Base-by-base conservation (phyloP, 2,329 filamentous ascomycete species). In the Verruconis gallopava region DNA sequence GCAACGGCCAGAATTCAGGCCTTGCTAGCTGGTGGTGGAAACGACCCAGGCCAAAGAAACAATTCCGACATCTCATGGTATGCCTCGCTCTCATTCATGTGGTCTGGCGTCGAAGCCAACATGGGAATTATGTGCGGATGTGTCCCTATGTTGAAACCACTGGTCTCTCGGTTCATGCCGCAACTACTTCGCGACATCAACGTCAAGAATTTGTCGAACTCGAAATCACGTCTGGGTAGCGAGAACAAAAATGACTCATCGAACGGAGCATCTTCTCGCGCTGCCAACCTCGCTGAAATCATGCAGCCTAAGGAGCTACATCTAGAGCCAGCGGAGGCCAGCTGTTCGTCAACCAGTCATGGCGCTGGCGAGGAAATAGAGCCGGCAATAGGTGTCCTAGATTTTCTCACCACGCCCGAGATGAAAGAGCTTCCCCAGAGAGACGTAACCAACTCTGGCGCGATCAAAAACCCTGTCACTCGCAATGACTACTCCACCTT, bases 21-120 rank as follows among this genome's bases (percentile, higher is more conserved):
- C 49, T 64, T 61, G 4, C 54, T 59, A 36, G 46, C 46, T 4
- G 48, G 53, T 21, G 49, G 43, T 14, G 55, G 50, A 12, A 45
- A 30, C 43, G 53, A 46, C n/a, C 6, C 35, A 14, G 56, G 53
- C 21, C 51, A 55, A 21, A 54, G 65, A 30, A 66, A 63, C 36
- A 53, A 57, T 6, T 64, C 63, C 5, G 72, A 77, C 48, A 72
- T 74, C 46, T 68, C 68, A 28, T 77, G 71, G 78, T 86, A 89
- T 54, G 83, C 84, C 1, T 85, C 84, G 1, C 64, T 86, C 4
- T 84, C 85, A 0, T 80, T 93, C 55, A 89, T 94, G 83, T 96
- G 88, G 89, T 89, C 83, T 13, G 82, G 81, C 11, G 77, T 95
- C 42, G 88, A 95, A 59, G 85, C 94, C 54, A 91, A 93, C 49